phyloP scores from a whole-genome alignment of 1,284 basidiomycete genomes.

The Cystobasidium sp. region DNA sequence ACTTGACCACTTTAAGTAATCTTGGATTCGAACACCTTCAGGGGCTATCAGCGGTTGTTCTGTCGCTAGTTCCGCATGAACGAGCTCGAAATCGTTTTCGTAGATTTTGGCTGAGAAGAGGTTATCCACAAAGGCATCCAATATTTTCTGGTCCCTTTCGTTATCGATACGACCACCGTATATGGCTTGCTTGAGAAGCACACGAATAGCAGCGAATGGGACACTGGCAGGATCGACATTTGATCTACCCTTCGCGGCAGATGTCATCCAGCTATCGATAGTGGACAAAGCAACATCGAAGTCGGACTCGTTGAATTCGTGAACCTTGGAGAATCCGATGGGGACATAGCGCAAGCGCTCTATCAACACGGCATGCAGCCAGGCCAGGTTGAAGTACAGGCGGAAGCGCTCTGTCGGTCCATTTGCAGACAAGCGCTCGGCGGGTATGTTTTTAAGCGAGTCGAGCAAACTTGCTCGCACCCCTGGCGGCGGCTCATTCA shows the following conservation, averaged over 20 bases:
- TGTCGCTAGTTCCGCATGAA: conserved; percentile 63
- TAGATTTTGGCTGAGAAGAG: conserved; percentile 85
- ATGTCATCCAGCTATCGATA: conserved; percentile 84
- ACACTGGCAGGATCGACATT: conserved; percentile 88
- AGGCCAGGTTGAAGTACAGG: conserved; percentile 84
- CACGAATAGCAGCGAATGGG: conserved; percentile 89
- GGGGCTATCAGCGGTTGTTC: conserved; percentile 69
- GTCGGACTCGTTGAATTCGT: conserved; percentile 98
- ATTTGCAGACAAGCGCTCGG: conserved; percentile 67
- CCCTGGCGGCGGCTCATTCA: conserved; percentile 96
- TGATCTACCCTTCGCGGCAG: conserved; percentile 78
- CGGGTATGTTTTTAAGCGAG: conserved; percentile 76
- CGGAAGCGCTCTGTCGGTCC: conserved; percentile 90
- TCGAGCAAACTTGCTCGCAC: conserved; percentile 92
- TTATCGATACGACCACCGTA: conserved; percentile 84
- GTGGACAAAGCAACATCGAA: conserved; percentile 88
- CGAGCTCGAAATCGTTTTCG: conserved; percentile 87
- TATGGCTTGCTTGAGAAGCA: conserved; percentile 89
- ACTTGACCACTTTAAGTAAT: conserved; percentile 86
- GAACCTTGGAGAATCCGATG: conserved; percentile 90
- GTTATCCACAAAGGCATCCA: conserved; percentile 87
- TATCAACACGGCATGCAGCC: conserved; percentile 96
- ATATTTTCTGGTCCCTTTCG: conserved; percentile 86
- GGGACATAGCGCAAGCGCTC: conserved; percentile 93
- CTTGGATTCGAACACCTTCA: conserved; percentile 86